phyloP scores from a whole-genome alignment of 1,284 basidiomycete species.

The Ceratobasidium sp. region DNA sequence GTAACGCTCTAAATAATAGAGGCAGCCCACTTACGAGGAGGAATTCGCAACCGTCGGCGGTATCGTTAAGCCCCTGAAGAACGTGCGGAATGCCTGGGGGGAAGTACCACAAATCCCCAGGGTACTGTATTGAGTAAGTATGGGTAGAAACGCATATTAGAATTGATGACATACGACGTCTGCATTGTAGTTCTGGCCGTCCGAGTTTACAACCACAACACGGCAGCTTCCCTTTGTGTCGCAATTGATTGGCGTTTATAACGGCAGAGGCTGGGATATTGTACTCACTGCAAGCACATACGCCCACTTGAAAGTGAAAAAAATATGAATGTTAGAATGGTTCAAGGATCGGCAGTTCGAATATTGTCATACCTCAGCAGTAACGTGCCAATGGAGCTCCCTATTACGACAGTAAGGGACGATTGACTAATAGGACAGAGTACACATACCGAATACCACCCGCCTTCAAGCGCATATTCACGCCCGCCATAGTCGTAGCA shows the following conservation, averaged over 20 bases:
- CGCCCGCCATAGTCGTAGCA: constrained; percentile 67
- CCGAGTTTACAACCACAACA: constrained; percentile 67
- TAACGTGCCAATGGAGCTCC: constrained; percentile 51
- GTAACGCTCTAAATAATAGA: constrained; percentile 11
- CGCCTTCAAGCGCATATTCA: too few species aligned
- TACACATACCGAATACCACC: constrained; percentile 68
- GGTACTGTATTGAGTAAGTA: constrained; percentile 25
- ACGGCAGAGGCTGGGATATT: neutral
- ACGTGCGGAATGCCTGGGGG: constrained; percentile 72
- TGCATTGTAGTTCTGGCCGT: too few species aligned
- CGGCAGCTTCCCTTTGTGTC: constrained; percentile 66
- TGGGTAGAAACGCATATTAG: neutral
- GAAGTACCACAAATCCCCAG: constrained; percentile 65
- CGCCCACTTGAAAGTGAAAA: constrained; percentile 62
- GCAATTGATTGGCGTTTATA: neutral
- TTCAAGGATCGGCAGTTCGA: too few species aligned
- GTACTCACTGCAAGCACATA: constrained; percentile 64
- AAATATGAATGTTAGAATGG: neutral
- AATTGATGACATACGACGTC: constrained; percentile 61
- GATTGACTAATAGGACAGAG: neutral
- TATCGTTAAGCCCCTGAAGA: constrained; percentile 70
- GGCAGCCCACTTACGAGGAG: constrained; percentile 63
- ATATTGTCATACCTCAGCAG: constrained; percentile 29
- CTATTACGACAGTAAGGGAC: neutral
- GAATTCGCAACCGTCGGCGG: constrained; percentile 72